These are phyloP conservation scores for Colletotrichum lini DNA, from an alignment of 2,329 filamentous ascomycete species.

Conservation along the genomic window DNA sequence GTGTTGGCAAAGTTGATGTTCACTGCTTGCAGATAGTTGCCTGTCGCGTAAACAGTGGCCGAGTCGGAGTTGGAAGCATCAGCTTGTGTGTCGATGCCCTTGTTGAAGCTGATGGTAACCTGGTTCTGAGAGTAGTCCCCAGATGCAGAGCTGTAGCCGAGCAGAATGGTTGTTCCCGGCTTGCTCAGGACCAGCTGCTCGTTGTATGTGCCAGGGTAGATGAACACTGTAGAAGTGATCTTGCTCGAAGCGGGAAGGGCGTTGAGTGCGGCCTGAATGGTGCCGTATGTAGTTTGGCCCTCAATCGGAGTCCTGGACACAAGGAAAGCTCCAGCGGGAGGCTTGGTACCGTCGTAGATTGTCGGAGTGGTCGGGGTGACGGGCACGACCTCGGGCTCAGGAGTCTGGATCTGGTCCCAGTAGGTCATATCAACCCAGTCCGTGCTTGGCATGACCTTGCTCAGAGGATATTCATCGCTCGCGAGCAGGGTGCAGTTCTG, in stretches of 20 bases:
- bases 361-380: constrained; percentile 52
- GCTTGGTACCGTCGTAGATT: constrained; percentile 46
- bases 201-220: constrained; percentile 52
- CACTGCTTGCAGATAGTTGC: constrained; percentile 55
- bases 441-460: constrained; percentile 46
- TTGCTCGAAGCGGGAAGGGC: constrained; percentile 45
- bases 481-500: constrained; percentile 45
- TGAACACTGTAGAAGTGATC: constrained; percentile 49
- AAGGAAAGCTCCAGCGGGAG: no score
- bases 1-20: constrained; percentile 59
- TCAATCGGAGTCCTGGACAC: no score
- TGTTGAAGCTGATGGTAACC: constrained; percentile 42
- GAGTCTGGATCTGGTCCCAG: constrained; percentile 45
- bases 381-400: constrained; percentile 48
- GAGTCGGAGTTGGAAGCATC: constrained; percentile 54
- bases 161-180: constrained; percentile 56
- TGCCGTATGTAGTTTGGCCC: no score
- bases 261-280: no score
- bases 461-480: constrained; percentile 45
- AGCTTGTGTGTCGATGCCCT: constrained; percentile 56
- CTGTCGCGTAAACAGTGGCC: constrained; percentile 56
- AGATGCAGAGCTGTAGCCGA: constrained; percentile 54
- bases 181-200: constrained; percentile 56
- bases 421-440: constrained; percentile 48
- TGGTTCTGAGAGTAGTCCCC: constrained; percentile 53